Percentiles rank a stretch among this genome's conserved stretches.
Conservation (phyloP, 2,329 filamentous ascomycete species). For the Ustulina deusta region DNA sequence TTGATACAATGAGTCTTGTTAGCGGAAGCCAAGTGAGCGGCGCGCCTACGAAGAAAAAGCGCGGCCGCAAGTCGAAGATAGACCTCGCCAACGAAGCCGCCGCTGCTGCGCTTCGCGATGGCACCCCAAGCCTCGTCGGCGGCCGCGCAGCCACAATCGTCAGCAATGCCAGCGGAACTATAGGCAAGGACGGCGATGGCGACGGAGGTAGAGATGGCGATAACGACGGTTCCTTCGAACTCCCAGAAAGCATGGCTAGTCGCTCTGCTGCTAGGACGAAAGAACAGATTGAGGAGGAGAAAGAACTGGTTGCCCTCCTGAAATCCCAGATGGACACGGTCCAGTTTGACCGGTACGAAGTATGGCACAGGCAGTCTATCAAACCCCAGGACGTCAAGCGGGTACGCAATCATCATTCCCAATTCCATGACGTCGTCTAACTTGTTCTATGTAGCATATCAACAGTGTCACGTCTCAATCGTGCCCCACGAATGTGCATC, state of each 20-base stretch:
- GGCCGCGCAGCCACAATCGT: constrained; percentile 60
- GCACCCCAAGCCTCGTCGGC: constrained; percentile 57
- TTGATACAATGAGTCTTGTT: constrained; percentile 70
- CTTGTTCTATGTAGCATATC: constrained; percentile 65
- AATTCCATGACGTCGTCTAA: constrained; percentile 3
- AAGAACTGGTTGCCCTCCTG: constrained; percentile 68
- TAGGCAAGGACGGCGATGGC: constrained; percentile 61
- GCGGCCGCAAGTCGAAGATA: constrained; percentile 70
- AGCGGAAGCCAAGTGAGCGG: constrained; percentile 70
- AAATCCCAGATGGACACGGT: constrained; percentile 73
- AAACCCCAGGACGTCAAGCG: constrained; percentile 76
- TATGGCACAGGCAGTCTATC: constrained; percentile 76
- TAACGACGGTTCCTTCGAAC: constrained; percentile 67
- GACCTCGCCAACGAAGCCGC: constrained; percentile 63
- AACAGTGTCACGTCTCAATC: constrained; percentile 86
- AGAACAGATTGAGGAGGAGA: constrained; percentile 75
- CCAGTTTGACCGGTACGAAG: constrained; percentile 77
- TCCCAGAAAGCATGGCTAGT: constrained; percentile 61
- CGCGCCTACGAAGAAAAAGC: constrained; percentile 67
- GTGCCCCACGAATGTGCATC: constrained; percentile 77
- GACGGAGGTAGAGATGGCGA: constrained; percentile 69
- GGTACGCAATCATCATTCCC: constrained; percentile 56
- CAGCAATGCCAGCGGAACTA: constrained; percentile 56
- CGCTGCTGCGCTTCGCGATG: constrained; percentile 55
- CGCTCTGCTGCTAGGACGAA: constrained; percentile 65